These are phyloP conservation scores for Lenwebbia sp. DNA, from an alignment of 345 rosid species.

Conservation along the genomic window DNA sequence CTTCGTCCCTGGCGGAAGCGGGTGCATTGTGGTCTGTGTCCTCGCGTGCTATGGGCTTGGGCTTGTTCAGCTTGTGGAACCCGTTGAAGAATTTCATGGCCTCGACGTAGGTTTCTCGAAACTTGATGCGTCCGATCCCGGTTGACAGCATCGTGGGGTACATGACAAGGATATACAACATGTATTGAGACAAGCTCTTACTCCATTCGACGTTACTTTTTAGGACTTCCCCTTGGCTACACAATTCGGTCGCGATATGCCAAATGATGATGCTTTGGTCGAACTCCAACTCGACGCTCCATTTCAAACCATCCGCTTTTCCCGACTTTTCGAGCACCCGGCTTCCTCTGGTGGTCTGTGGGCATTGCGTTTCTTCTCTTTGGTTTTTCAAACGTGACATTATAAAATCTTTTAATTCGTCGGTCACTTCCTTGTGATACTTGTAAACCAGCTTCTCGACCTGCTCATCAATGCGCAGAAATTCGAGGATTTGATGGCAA, in stretches of 20 bases:
- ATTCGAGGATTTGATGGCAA: background rate
- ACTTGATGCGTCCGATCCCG: background rate
- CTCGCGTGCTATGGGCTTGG: background rate
- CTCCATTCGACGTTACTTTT: too few relatives aligned
- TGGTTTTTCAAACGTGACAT: accelerated
- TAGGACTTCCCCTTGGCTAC: too few relatives aligned
- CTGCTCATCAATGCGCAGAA: background rate
- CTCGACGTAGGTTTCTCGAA: background rate
- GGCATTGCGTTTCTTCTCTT: background rate
- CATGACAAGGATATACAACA: background rate
- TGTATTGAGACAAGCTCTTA: background rate
- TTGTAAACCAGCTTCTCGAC: background rate
- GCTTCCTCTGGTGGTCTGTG: accelerated
- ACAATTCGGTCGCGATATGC: background rate
- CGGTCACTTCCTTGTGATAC: background rate
- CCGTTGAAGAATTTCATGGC: background rate
- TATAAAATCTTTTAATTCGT: accelerated
- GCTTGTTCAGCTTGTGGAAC: background rate
- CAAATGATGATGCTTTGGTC: background rate
- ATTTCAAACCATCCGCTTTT: background rate
- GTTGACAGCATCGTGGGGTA: background rate
- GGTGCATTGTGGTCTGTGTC: too few relatives aligned
- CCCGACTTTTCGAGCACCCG: accelerated
- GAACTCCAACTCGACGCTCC: background rate
- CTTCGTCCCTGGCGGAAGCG: too few relatives aligned